Evolutionary conservation across 257 asterid genomes (phyloP).

Genomic region (Nicotiana obtusifolia): DNA sequence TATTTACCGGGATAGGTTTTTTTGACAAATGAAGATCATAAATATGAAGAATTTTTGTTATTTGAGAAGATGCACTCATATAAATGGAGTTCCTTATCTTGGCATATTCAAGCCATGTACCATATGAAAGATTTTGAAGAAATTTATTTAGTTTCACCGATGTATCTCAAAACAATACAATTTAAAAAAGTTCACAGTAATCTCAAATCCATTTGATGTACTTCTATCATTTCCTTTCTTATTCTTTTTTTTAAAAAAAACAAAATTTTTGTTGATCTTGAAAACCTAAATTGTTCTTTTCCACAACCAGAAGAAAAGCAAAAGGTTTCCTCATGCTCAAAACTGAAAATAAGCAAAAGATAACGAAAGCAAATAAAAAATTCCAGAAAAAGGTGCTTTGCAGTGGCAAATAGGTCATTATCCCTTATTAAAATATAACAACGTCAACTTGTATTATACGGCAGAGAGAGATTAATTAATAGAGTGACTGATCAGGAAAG

Average conservation of each 20-base stretch:
- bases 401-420: not conserved
- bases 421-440: not conserved
- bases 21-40: too few species aligned
- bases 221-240: not conserved
- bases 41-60: too few species aligned
- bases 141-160: not conserved
- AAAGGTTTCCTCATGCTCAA: constrained; percentile 8
- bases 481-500: not conserved
- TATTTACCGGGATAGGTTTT: too few species aligned
- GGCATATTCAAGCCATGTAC: too few species aligned
- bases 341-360: constrained; percentile 4
- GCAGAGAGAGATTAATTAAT: not conserved
- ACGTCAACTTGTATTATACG: constrained; percentile 5
- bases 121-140: too few species aligned
- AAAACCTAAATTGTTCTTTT: not conserved
- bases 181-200: not conserved
- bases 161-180: not conserved
- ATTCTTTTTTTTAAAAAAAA: too few species aligned
- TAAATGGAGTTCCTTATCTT: too few species aligned
- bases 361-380: not conserved
- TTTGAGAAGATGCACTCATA: too few species aligned
- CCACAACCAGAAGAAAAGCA: not conserved
- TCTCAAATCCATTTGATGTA: not conserved
- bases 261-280: not conserved
- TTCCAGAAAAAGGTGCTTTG: not conserved